Conservation (phyloP, 495 filamentous ascomycete species). For the Tetracladium setigerum region DNA sequence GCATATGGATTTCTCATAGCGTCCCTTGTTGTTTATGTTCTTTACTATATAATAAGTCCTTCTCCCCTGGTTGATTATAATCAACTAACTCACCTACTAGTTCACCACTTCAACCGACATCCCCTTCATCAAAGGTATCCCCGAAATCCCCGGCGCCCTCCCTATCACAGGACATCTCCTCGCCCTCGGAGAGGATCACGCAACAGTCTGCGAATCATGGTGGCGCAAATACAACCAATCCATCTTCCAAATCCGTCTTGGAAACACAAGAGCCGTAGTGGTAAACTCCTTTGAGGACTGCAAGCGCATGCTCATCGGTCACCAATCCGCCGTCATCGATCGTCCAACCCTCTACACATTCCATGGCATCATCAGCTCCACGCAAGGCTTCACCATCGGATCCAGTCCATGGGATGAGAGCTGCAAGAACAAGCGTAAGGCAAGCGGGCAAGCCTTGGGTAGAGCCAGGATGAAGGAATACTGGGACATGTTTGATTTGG, state of each 20-base stretch:
- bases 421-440: slow-evolving; percentile 54
- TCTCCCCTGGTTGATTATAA: neutral
- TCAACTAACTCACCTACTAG: neutral
- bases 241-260: slow-evolving; percentile 47
- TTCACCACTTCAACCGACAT: slow-evolving; percentile 31
- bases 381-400: slow-evolving; percentile 57
- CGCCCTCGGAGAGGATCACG: slow-evolving; percentile 48
- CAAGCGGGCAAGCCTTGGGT: slow-evolving; percentile 52
- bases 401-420: slow-evolving; percentile 55
- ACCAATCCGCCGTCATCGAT: slow-evolving; percentile 40
- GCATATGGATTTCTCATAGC: neutral
- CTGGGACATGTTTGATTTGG: slow-evolving; percentile 50
- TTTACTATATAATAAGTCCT: slow-evolving; percentile 5
- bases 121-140: slow-evolving; percentile 38
- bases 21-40: neutral
- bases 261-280: slow-evolving; percentile 42
- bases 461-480: slow-evolving; percentile 54
- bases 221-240: slow-evolving; percentile 43
- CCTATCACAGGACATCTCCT: slow-evolving; percentile 46
- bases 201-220: slow-evolving; percentile 44
- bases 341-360: slow-evolving; percentile 41
- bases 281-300: slow-evolving; percentile 41
- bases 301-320: slow-evolving; percentile 35
- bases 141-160: slow-evolving; percentile 42
- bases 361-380: slow-evolving; percentile 39